These are phyloP conservation scores for Orbilia oligospora DNA, from an alignment of 2,329 filamentous ascomycete species.

Conservation along the genomic window DNA sequence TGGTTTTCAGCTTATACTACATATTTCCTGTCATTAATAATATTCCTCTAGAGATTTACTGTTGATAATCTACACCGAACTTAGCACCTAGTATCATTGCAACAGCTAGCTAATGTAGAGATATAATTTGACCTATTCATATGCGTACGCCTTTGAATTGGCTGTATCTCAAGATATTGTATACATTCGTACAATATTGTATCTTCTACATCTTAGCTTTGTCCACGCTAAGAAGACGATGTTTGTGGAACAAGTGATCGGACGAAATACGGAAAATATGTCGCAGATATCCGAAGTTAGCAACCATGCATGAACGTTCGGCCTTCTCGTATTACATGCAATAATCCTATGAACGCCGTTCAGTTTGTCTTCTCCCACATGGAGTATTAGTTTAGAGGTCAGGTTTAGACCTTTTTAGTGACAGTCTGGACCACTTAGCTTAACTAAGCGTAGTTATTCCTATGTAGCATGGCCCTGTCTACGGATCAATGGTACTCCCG, in stretches of 20 bases:
- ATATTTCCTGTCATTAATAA: background rate
- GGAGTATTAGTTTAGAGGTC: background rate
- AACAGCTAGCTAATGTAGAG: background rate
- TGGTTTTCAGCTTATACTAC: background rate
- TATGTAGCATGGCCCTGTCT: background rate
- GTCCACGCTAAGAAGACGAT: background rate
- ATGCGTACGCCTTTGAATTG: background rate
- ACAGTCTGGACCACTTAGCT: constrained; percentile 24
- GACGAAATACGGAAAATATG: constrained; percentile 38
- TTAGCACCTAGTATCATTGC: background rate
- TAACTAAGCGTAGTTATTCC: constrained; percentile 16
- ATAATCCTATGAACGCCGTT: constrained; percentile 43
- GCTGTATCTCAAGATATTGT: background rate
- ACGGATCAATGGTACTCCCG: constrained; percentile 43
- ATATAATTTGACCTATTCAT: background rate
- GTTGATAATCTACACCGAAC: background rate
- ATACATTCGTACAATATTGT: background rate
- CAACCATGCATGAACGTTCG: constrained; percentile 6
- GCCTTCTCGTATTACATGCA: constrained; percentile 44
- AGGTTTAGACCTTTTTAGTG: constrained; percentile 2
- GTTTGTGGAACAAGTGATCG: constrained; percentile 12
- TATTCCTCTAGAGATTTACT: background rate
- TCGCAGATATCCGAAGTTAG: constrained; percentile 49
- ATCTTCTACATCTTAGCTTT: background rate
- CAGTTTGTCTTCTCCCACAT: constrained; percentile 18